Evolutionary conservation across 2,329 filamentous ascomycete species (phyloP).

Genomic region (Daldinia eschscholtzii): DNA sequence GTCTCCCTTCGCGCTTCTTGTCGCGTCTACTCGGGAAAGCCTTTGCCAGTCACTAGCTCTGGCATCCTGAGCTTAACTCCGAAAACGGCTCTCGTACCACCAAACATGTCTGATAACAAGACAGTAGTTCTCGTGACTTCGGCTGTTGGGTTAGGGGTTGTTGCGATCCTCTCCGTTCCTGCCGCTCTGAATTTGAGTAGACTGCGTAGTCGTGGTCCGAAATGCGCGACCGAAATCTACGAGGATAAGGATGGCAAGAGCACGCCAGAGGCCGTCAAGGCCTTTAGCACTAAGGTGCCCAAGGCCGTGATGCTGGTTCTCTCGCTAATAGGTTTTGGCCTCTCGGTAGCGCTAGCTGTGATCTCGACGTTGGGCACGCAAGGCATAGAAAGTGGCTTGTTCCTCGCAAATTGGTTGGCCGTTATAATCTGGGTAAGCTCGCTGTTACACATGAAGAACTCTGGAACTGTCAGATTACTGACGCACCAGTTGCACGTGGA

Average conservation of each 20-base stretch:
- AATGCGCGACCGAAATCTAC: slow-evolving; percentile 63
- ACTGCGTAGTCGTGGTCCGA: slow-evolving; percentile 42
- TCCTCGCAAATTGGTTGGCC: slow-evolving; percentile 71
- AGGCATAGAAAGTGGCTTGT: slow-evolving; percentile 54
- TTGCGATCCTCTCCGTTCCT: slow-evolving; percentile 46
- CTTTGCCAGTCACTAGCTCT: slow-evolving; percentile 21
- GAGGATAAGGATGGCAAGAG: slow-evolving; percentile 78
- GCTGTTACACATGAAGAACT: slow-evolving; percentile 27
- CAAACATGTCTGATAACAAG: slow-evolving; percentile 42
- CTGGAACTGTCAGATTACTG: slow-evolving; percentile 22
- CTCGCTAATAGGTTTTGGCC: slow-evolving; percentile 65
- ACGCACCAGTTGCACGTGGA: slow-evolving; percentile 41
- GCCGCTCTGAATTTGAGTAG: slow-evolving; percentile 44
- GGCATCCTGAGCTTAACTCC: slow-evolving; percentile 31
- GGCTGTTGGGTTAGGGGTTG: slow-evolving; percentile 47
- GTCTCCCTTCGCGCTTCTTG: slow-evolving; percentile 16
- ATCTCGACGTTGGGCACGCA: slow-evolving; percentile 59
- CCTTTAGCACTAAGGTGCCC: slow-evolving; percentile 71
- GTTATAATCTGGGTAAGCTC: slow-evolving; percentile 72
- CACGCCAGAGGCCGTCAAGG: slow-evolving; percentile 70
- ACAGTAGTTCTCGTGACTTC: slow-evolving; percentile 44
- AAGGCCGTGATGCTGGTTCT: slow-evolving; percentile 68
- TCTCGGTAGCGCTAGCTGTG: slow-evolving; percentile 69
- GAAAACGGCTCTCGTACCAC: slow-evolving; percentile 25
- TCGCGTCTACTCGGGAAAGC: slow-evolving; percentile 17